Evolutionary conservation across 805 yeast genomes (phyloP).

Genomic region (Pichia eremophila): DNA sequence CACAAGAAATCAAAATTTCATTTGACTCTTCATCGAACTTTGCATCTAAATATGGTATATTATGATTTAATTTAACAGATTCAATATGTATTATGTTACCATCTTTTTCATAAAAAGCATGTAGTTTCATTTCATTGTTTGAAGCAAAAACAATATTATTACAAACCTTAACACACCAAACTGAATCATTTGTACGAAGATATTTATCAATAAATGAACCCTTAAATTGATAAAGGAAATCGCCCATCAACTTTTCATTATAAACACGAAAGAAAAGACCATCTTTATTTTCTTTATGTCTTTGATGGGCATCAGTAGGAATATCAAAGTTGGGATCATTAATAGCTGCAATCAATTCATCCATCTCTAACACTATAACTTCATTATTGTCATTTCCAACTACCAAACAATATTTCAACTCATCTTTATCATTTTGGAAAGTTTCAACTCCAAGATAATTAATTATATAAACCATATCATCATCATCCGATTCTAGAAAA

Average conservation of each 20-base stretch:
- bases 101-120: slow-evolving; percentile 24
- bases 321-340: too few species aligned
- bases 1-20: background rate
- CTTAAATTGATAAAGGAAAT: too few species aligned
- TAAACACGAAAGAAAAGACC: background rate
- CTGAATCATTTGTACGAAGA: slow-evolving; percentile 11
- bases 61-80: slow-evolving; percentile 39
- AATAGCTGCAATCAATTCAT: background rate
- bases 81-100: background rate
- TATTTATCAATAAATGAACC: background rate
- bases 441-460: background rate
- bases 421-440: background rate
- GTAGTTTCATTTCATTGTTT: slow-evolving; percentile 43
- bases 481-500: background rate
- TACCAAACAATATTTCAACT: background rate
- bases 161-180: slow-evolving; percentile 55
- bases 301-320: background rate
- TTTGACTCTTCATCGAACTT: background rate
- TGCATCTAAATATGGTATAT: slow-evolving; percentile 36
- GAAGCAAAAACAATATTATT: slow-evolving; percentile 36
- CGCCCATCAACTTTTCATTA: too few species aligned
- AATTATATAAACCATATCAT: background rate
- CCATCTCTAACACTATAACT: background rate
- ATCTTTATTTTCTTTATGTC: background rate
- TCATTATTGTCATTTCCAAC: slow-evolving; percentile 4